phyloP scores from a whole-genome alignment of 2,329 filamentous ascomycete genomes.

The Aplosporella prunicola region DNA sequence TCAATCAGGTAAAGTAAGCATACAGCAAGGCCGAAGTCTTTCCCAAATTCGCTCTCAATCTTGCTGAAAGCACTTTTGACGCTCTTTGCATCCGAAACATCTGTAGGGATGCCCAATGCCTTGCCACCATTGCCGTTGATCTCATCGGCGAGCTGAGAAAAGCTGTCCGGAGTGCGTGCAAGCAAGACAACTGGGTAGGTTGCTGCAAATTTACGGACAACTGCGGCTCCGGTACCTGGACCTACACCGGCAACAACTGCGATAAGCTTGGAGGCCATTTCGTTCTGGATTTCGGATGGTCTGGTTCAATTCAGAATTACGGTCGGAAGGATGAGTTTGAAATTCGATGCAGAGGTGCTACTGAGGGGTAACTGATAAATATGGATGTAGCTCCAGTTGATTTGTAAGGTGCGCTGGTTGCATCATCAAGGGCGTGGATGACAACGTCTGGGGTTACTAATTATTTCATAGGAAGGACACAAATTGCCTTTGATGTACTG shows the following conservation, averaged over 20 bases:
- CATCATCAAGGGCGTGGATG: no score
- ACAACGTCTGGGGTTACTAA: no score
- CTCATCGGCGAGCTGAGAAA: constrained; percentile 55
- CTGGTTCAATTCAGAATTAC: no score
- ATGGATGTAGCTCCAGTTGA: no score
- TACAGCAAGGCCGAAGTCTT: constrained; percentile 31
- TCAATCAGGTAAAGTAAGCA: constrained; percentile 22
- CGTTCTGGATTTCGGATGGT: background rate
- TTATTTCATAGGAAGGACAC: no score
- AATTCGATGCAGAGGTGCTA: no score
- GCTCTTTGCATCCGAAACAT: constrained; percentile 48
- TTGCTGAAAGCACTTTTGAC: constrained; percentile 52
- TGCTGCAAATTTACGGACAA: constrained; percentile 51
- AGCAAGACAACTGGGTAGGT: constrained; percentile 66
- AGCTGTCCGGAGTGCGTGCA: constrained; percentile 58
- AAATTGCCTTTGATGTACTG: no score
- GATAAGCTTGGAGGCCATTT: constrained; percentile 41
- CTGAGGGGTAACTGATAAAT: no score
- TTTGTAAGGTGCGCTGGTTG: no score
- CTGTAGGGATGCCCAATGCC: constrained; percentile 61
- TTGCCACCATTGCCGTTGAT: constrained; percentile 59
- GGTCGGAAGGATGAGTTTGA: no score
- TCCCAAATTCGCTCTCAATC: constrained; percentile 51
- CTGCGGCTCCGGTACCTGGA: constrained; percentile 56
- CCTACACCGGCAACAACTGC: constrained; percentile 64